Evolutionary conservation across 148 eudicot genomes (phyloP).

Genomic region (Cornus suecica): DNA sequence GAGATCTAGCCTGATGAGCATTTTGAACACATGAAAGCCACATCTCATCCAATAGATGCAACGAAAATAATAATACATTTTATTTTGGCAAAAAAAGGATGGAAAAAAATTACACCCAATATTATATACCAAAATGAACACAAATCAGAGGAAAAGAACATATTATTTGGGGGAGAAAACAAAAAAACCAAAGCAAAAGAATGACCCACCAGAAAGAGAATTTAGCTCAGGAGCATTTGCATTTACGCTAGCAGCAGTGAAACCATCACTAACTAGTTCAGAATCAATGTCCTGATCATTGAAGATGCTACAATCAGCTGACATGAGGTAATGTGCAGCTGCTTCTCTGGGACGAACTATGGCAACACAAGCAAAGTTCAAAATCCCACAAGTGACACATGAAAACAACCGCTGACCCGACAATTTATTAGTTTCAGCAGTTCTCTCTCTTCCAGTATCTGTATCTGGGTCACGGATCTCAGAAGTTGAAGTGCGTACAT

Average conservation of each 20-base stretch:
- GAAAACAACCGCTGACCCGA: conserved; percentile 79
- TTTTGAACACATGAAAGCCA: neutral
- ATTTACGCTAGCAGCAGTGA: conserved; percentile 20
- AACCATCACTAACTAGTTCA: conserved; percentile 30
- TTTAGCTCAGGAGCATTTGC: conserved; percentile 32
- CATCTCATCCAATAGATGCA: neutral
- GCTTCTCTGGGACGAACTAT: conserved; percentile 74
- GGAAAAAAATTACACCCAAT: neutral
- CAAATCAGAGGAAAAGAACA: neutral
- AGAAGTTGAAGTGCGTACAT: conserved; percentile 18
- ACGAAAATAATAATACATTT: neutral
- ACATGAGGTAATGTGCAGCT: conserved; percentile 74
- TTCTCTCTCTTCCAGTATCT: conserved; percentile 33
- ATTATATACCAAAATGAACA: neutral
- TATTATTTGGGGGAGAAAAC: too few species aligned
- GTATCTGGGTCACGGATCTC: conserved; percentile 23
- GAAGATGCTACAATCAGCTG: conserved; percentile 62
- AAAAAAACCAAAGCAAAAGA: too few species aligned
- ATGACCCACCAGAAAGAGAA: conserved; percentile 43
- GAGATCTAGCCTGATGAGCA: conserved; percentile 1
- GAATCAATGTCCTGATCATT: conserved; percentile 42
- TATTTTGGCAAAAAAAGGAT: neutral
- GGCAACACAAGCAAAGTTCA: conserved; percentile 93
- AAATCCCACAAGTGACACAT: conserved; percentile 94
- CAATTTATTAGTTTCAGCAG: conserved; percentile 41